Evolutionary conservation across 2,329 filamentous ascomycete species (phyloP).

Genomic region (Cryphonectria radicalis): DNA sequence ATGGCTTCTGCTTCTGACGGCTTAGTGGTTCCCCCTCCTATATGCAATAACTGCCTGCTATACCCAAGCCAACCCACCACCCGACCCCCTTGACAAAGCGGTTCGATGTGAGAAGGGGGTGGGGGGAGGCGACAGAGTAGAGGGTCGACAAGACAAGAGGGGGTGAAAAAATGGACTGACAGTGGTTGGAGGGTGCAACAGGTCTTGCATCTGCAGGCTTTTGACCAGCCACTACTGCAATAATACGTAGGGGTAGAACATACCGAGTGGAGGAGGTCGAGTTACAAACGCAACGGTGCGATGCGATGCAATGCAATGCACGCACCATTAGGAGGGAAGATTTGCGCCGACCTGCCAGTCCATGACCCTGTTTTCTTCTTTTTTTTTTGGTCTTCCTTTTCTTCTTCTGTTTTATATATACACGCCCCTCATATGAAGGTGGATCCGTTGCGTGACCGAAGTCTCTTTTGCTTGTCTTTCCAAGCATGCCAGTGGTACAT

Average conservation of each 20-base stretch:
- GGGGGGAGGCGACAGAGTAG: too few species aligned
- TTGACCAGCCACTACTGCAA: slow-evolving; percentile 28
- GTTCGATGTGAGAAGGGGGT: not conserved
- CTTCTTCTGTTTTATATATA: not conserved
- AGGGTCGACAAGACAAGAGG: not conserved
- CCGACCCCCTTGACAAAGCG: not conserved
- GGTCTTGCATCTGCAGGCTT: slow-evolving; percentile 19
- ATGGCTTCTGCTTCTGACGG: not conserved
- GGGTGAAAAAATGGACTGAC: slow-evolving; percentile 9
- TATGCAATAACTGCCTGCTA: not conserved
- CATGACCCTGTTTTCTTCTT: not conserved
- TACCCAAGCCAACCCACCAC: not conserved
- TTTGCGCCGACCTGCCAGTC: not conserved
- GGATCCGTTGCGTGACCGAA: not conserved
- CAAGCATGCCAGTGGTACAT: not conserved
- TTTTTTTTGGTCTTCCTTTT: not conserved
- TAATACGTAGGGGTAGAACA: slow-evolving; percentile 23
- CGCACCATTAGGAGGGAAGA: not conserved
- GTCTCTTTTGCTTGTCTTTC: not conserved
- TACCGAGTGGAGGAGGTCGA: slow-evolving; percentile 28
- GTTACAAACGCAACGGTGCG: slow-evolving; percentile 24
- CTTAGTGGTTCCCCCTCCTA: not conserved
- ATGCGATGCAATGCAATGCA: slow-evolving; percentile 30
- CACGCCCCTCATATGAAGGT: not conserved
- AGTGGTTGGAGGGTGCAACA: slow-evolving; percentile 8